These are phyloP conservation scores for Cryphonectria japonica DNA, from an alignment of 2,329 filamentous ascomycete species.

Conservation along the genomic window DNA sequence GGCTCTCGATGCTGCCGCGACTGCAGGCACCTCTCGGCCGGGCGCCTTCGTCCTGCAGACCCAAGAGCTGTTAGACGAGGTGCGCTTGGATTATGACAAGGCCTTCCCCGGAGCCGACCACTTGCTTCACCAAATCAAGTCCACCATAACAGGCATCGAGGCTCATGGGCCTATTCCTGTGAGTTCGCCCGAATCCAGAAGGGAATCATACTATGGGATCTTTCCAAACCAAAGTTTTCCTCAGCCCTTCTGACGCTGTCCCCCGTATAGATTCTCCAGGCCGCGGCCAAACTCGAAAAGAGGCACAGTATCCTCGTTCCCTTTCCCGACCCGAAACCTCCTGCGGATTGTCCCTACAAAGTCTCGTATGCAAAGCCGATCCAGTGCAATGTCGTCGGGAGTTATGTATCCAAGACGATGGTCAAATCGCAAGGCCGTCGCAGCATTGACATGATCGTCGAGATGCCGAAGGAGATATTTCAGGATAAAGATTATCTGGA, in stretches of 20 bases:
- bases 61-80: conserved; percentile 61
- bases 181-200: conserved; percentile 35
- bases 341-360: conserved; percentile 78
- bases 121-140: conserved; percentile 56
- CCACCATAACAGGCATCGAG: conserved; percentile 54
- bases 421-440: conserved; percentile 62
- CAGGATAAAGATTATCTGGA: conserved; percentile 95
- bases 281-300: conserved; percentile 68
- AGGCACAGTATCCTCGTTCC: conserved; percentile 73
- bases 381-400: conserved; percentile 85
- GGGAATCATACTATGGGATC: neutral
- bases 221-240: neutral
- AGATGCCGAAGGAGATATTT: conserved; percentile 79
- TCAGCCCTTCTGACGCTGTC: neutral
- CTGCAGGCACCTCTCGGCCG: conserved; percentile 41
- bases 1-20: conserved; percentile 36
- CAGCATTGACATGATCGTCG: conserved; percentile 80
- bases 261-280: conserved; percentile 65
- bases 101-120: conserved; percentile 53
- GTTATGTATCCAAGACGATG: conserved; percentile 78
- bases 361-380: conserved; percentile 76
- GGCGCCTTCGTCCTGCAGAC: conserved; percentile 63
- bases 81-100: conserved; percentile 55
- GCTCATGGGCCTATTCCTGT: conserved; percentile 56
- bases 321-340: conserved; percentile 80